Evolutionary conservation across 2,329 filamentous ascomycete species (phyloP).

Genomic region (Bretziella fagacearum): DNA sequence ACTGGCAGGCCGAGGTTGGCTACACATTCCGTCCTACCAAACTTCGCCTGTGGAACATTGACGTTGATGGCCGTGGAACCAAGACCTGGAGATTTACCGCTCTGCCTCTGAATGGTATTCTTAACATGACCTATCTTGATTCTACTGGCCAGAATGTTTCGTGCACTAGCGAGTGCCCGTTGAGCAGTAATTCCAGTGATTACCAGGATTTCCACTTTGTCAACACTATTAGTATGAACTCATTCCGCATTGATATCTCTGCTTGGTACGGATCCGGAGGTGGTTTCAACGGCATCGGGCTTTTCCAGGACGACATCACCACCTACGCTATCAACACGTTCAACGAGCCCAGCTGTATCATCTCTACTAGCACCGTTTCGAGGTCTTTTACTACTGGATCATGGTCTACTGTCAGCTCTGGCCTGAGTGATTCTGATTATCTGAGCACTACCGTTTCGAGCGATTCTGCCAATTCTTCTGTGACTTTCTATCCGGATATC

Average conservation of each 20-base stretch:
- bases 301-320: slow-evolving; percentile 73
- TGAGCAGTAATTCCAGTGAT: slow-evolving; percentile 50
- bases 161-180: slow-evolving; percentile 73
- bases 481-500: slow-evolving; percentile 72
- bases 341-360: slow-evolving; percentile 70
- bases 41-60: slow-evolving; percentile 75
- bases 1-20: slow-evolving; percentile 66
- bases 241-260: slow-evolving; percentile 69
- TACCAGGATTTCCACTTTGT: slow-evolving; percentile 90
- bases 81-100: slow-evolving; percentile 77
- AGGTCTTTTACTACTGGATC: slow-evolving; percentile 52
- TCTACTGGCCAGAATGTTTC: slow-evolving; percentile 46
- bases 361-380: slow-evolving; percentile 39
- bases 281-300: slow-evolving; percentile 68
- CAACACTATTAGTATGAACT: slow-evolving; percentile 72
- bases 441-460: slow-evolving; percentile 46
- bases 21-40: slow-evolving; percentile 81
- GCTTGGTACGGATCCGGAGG: slow-evolving; percentile 76
- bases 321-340: slow-evolving; percentile 72
- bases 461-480: slow-evolving; percentile 35
- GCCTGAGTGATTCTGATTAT: slow-evolving; percentile 50
- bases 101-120: slow-evolving; percentile 73
- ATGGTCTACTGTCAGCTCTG: slow-evolving; percentile 53
- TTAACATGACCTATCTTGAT: slow-evolving; percentile 88
- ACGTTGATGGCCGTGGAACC: slow-evolving; percentile 67